Base-by-base conservation (phyloP, 345 rosid species). In the Pseudoturritis turrita region DNA sequence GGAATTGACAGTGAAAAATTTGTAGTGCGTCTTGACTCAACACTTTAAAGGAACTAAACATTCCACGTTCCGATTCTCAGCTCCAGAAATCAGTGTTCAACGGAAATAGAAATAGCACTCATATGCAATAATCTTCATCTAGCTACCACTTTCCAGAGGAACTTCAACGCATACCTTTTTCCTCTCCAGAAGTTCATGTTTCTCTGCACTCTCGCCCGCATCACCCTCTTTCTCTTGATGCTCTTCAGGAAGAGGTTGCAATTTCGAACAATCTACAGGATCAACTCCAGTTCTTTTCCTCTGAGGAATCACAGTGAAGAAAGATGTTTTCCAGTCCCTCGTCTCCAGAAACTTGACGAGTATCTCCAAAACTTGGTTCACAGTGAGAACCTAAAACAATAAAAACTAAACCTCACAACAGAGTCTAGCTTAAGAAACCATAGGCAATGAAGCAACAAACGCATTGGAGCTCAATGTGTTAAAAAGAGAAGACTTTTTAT, bases 341-440 rank as follows among this genome's bases (percentile, higher is more conserved):
- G 92, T 89, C 82, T 91, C 98, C 80, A 86, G 59, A 79, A 77
- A 95, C 84, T 85, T 84, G 4, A 91, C 88, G 26, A 91, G 89
- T 69, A 95, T 91, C 89, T 95, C 98, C 40, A 88, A 51, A 62
- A 94, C 98, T 81, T 94, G 98, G 80, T 94, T 94, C 69, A 94
- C 96, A 23, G 98, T 91, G 23, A 95, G 97, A 28, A 95, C 94
- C 98, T 95, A 84, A 45, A 43, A 12, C 36, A 58, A 69, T 22
- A 33, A 49, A 13, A 62, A 19, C 19, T 46, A 62, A 47, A 54
- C 28, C n/a, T 54, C 44, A 68, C 54, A 55, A 31, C 3, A 63
- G 33, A 39, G 22, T 40, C 44, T 51, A 18, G 40, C 50, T 44
- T 45, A 62, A 40, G 7, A 28, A 43, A 40, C 5, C 10, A 45